Evolutionary conservation across 2,329 filamentous ascomycete species (phyloP), one percentile per base, ranked within the genome.

Genomic region (Thermomyces lanuginosus): DNA sequence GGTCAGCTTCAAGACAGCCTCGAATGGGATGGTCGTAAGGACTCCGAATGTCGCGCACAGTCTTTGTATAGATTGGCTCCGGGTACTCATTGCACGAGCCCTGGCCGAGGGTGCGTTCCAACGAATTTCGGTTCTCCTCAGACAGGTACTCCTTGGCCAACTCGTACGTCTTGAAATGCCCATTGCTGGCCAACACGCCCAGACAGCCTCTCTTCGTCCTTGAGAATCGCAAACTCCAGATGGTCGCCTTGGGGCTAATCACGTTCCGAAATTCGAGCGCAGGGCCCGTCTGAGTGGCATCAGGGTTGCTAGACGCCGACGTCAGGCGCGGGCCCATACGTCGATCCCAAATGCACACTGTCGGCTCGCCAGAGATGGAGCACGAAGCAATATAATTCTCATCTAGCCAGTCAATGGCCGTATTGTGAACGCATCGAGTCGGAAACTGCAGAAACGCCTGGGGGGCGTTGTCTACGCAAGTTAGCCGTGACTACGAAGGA

Each of bases 331-430:
- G 41, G 4, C 56, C 55, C 30, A 56, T 53, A 27, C 71, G 63
- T 29, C 65, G 61, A 41, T 76, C 71, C 71, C 71, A 76, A 4
- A 75, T 57, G 31, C 63, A 69, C 21, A 75, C 62, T 2, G 61
- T 61, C 10, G 67, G 61, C 34, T 73, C 68, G 24, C 61, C 64
- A 1, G 59, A 53, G 2, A 66, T 59, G 24, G 45, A 44, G 24
- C 66, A 68, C 8, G 69, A 72, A 4, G 70, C 61, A 37, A 76
- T 70, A 41, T 72, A 73, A 30, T 75, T 72, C 41, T 74, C 66
- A 40, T 75, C 69, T 26, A 68, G 47, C 34, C 66, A 67, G 45
- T 76, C 67, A 33, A 75, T 69, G 5, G 70, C 64, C 30, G 75
- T 53, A 35, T 73, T 73, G 42, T 74, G 65, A 6, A 75, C 69